Evolutionary conservation across 352 stramenopile genomes (phyloP).

Genomic region (Globisporangium sylvaticum): DNA sequence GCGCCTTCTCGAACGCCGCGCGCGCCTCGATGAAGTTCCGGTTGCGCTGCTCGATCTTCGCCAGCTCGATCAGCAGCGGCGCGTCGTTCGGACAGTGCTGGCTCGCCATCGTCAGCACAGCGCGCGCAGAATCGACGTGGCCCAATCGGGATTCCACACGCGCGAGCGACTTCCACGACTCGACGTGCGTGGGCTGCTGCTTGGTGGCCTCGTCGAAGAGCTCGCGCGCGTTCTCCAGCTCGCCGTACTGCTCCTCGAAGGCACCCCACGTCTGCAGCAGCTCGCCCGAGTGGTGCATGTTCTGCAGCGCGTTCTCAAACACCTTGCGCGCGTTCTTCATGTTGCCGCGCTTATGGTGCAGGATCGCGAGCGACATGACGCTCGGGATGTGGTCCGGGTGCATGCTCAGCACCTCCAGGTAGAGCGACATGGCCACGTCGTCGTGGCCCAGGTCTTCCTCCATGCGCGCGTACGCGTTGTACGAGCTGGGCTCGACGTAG

Average conservation of each 20-base stretch:
- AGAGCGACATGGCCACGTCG: constrained; percentile 59
- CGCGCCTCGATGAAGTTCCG: constrained; percentile 57
- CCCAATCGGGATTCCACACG: constrained; percentile 60
- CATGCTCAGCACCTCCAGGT: constrained; percentile 51
- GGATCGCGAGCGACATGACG: constrained; percentile 70
- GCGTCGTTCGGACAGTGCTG: constrained; percentile 68
- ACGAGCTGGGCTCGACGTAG: constrained; percentile 67
- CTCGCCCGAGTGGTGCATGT: constrained; percentile 49
- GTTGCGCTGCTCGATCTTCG: constrained; percentile 78
- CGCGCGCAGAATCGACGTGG: constrained; percentile 57
- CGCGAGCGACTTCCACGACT: constrained; percentile 67
- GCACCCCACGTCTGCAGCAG: constrained; percentile 65
- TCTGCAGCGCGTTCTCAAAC: constrained; percentile 62
- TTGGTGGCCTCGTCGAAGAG: constrained; percentile 72
- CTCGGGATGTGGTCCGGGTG: constrained; percentile 70
- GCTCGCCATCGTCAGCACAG: constrained; percentile 56
- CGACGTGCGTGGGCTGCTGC: constrained; percentile 52
- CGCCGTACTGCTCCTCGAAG: constrained; percentile 74
- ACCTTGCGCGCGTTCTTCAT: constrained; percentile 47
- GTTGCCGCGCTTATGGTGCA: constrained; percentile 51
- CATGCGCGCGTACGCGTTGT: constrained; percentile 84
- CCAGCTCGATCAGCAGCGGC: constrained; percentile 67
- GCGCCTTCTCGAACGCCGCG: constrained; percentile 61
- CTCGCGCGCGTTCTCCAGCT: constrained; percentile 66
- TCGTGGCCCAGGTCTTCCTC: constrained; percentile 76